These are phyloP conservation scores for Drechslerella dactyloides DNA, from an alignment of 2,329 filamentous ascomycete genomes.

Conservation along the genomic window DNA sequence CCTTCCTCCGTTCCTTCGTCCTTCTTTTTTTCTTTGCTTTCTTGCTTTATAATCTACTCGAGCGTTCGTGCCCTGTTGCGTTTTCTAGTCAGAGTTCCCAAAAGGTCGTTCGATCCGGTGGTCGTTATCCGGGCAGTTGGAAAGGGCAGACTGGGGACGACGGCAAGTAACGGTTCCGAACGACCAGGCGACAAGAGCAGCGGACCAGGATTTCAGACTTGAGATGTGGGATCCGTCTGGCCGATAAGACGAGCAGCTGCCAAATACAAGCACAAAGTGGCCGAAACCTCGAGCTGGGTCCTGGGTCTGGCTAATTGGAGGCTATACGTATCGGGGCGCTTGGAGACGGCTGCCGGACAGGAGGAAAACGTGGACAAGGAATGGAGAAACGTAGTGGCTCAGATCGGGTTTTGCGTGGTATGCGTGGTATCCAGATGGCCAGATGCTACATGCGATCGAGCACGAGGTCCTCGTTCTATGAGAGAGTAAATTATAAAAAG, in stretches of 20 bases:
- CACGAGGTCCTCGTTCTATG: slow-evolving; percentile 12
- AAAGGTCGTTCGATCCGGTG: slow-evolving; percentile 2
- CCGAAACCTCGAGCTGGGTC: slow-evolving; percentile 43
- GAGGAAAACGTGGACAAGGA: slow-evolving; percentile 24
- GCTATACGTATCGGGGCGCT: slow-evolving; percentile 41
- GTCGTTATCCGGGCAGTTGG: background rate
- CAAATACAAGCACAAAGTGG: slow-evolving; percentile 43
- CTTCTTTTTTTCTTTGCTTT: too few relatives aligned
- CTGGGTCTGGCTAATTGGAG: slow-evolving; percentile 49
- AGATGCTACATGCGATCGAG: slow-evolving; percentile 36
- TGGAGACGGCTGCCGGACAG: slow-evolving; percentile 48
- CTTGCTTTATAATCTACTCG: too few relatives aligned
- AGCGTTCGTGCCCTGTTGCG: background rate
- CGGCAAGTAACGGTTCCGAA: slow-evolving; percentile 37
- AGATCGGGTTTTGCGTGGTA: too few relatives aligned
- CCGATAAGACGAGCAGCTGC: slow-evolving; percentile 35
- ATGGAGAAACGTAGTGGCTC: slow-evolving; percentile 39
- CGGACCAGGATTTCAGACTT: background rate
- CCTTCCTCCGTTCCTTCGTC: too few relatives aligned
- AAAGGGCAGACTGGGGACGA: slow-evolving; percentile 14
- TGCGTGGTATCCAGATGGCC: slow-evolving; percentile 47
- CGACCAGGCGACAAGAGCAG: slow-evolving; percentile 22
- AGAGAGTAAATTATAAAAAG: slow-evolving; percentile 10
- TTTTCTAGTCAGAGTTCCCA: background rate
- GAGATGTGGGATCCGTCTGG: slow-evolving; percentile 18